phyloP scores from a whole-genome alignment of 1,284 basidiomycete genomes.

The Puccinia horiana region DNA sequence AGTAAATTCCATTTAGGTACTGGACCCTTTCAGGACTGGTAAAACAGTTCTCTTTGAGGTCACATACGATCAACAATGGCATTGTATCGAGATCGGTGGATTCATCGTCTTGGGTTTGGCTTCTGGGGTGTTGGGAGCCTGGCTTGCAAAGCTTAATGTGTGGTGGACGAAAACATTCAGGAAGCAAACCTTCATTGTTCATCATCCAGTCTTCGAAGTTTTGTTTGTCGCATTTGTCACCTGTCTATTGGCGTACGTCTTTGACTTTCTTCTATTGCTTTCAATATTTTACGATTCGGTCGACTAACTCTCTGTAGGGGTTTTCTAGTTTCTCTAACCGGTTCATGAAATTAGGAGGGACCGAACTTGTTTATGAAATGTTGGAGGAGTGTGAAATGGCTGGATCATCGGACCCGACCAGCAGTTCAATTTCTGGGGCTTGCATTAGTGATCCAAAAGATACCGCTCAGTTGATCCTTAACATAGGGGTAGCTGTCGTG shows the following conservation, averaged over 20 bases:
- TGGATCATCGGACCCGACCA: slow-evolving; percentile 61
- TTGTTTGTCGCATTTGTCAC: slow-evolving; percentile 66
- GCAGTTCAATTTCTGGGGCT: slow-evolving; percentile 52
- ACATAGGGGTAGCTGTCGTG: background rate
- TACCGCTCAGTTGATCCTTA: slow-evolving; percentile 55
- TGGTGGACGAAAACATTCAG: slow-evolving; percentile 77
- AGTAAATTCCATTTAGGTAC: slow-evolving; percentile 69
- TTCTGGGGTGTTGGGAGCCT: slow-evolving; percentile 74
- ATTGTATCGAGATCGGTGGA: slow-evolving; percentile 57
- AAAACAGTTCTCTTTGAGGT: slow-evolving; percentile 64
- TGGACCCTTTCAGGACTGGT: slow-evolving; percentile 81
- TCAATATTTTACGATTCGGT: background rate
- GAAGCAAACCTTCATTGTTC: slow-evolving; percentile 74
- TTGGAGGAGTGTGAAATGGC: slow-evolving; percentile 61
- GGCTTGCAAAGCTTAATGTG: background rate
- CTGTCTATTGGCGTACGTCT: slow-evolving; percentile 16
- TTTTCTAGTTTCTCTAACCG: slow-evolving; percentile 74
- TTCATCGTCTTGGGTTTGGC: slow-evolving; percentile 71
- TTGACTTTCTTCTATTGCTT: background rate
- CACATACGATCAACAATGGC: slow-evolving; percentile 72
- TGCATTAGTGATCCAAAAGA: slow-evolving; percentile 18
- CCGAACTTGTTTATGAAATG: slow-evolving; percentile 73
- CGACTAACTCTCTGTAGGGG: background rate
- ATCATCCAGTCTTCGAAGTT: slow-evolving; percentile 82
- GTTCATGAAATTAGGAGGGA: slow-evolving; percentile 88